Percentiles rank a stretch among this genome's conserved stretches.
Evolutionary conservation across 208 protist genomes (phyloP).

Genomic region (Acanthamoeba quina): DNA sequence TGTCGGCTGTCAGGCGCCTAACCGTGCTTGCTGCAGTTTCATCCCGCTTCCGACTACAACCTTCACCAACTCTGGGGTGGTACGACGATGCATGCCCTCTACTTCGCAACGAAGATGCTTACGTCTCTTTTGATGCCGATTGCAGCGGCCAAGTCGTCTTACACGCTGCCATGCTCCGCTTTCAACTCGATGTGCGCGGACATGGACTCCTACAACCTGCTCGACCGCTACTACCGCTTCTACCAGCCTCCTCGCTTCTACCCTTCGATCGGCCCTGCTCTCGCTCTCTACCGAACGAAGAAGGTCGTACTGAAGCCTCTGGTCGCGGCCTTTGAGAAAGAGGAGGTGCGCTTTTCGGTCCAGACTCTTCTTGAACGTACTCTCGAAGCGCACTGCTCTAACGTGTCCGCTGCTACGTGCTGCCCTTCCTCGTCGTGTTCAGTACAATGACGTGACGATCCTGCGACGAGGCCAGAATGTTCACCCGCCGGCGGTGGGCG

Average conservation of each 20-base stretch:
- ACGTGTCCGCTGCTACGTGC: too few species aligned
- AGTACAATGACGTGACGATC: not conserved
- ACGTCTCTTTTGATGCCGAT: not conserved
- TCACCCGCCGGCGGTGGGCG: not conserved
- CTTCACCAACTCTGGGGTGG: not conserved
- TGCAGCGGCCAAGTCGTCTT: not conserved
- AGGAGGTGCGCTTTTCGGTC: not conserved
- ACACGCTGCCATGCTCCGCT: not conserved
- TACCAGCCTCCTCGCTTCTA: constrained; percentile 20
- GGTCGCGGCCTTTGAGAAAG: not conserved
- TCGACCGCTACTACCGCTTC: not conserved
- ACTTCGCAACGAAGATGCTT: not conserved
- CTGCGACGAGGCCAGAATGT: not conserved
- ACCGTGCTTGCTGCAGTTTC: not conserved
- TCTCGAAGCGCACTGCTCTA: too few species aligned
- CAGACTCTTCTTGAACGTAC: not conserved
- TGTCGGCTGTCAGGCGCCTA: too few species aligned
- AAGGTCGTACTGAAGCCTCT: not conserved
- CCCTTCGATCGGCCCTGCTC: not conserved
- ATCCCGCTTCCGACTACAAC: not conserved
- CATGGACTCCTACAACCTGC: not conserved
- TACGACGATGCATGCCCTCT: not conserved
- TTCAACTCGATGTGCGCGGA: not conserved
- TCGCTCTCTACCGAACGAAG: not conserved
- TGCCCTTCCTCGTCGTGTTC: not conserved